Base-by-base conservation (phyloP, 1,139 yeast genomes). In the Candida gigantensis region DNA sequence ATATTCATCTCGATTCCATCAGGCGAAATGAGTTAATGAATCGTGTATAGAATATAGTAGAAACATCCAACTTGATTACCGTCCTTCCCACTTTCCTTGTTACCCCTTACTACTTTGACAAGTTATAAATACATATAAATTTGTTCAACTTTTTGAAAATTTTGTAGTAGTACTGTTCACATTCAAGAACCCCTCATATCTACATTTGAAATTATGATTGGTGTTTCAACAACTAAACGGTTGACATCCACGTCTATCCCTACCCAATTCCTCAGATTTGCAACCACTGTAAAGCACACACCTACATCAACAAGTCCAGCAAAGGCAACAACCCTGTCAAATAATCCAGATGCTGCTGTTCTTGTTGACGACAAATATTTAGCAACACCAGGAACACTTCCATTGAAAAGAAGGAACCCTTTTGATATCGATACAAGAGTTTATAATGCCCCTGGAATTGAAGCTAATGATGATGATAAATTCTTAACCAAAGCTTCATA, bases 401-500 rank as follows among this genome's bases (percentile, higher is more conserved):
- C 25, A n/a, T n/a, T n/a, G 7, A 6, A 4, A 16, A 24, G 25
- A n/a, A 18, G 13, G 13, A 24, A 20, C 8, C 34, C 34, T 17
- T 42, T 63, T 10, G 55, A 55, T 32, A 58, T 65, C 28, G 45
- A 57, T n/a, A 67, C 73, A 27, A 55, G 51, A 40, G 50, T 67
- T 8, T 44, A 57, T 13, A 42, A 46, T 15, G 53, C 59, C 15
- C 36, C 49, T 3, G 65, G 56, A 19, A 50, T 54, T 15, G 47
- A 42, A n/a, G 60, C 57, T 36, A 58, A 53, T 30, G 53, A 58
- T 37, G 67, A 62, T 41, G 48, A 45, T 24, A 30, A 50, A 23
- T 64, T 58, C 41, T 57, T 66, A 26, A 67, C 75, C 8, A 72
- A 68, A 41, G 73, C 81, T 1, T 55, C 73, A 12, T 82, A 80